Evolutionary conservation across 306 rosid genomes (phyloP), one percentile per base, ranked within the genome.

Genomic region (Prunus salicina): DNA sequence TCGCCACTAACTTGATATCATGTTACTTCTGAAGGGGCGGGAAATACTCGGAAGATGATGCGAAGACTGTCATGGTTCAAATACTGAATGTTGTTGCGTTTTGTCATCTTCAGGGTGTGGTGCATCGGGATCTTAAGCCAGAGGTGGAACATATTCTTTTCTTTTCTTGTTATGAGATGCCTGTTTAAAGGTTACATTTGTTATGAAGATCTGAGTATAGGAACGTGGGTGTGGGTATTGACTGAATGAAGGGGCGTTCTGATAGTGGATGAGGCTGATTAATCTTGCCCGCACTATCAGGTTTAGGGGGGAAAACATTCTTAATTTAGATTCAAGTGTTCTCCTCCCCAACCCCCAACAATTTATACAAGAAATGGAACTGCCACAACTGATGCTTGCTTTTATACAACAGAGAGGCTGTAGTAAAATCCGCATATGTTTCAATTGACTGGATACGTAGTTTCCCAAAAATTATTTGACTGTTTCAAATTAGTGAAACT

Each of bases 81-180:
- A 87, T 96, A 86, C 89, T 96, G 81, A 96, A 89, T 57, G 91
- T 92, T 20, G 99, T 89, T 73, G 91, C 98, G n/a, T 96, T 92
- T 82, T 96, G 93, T 79, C 99, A 96, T 91, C 98, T 96, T 87
- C 99, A 96, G 86, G 99, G 99, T 19, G 98, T 96, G 81, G 99
- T 93, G 74, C 99, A 96, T 76, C 91, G 99, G n/a, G 99, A 96
- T 89, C 99, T 96, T 77, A 96, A 96, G 83, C 99, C 99, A 64
- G 99, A 96, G 98, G 99, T 94, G 76, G 43, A 70, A 77, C 52
- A 19, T 50, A 69, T 82, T 64, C 58, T 74, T 63, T 62, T 75
- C 46, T 71, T 79, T 72, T 64, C 28, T 67, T 50, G 69, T 8
- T 18, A 65, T 57, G 32, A 25, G 30, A 53, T 43, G 58, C 25